A percentile compares a stretch with the other conserved stretches of the same genome.
These are phyloP conservation scores for Fusarium sp. DNA, from an alignment of 2,329 filamentous ascomycete genomes.

Conservation along the genomic window DNA sequence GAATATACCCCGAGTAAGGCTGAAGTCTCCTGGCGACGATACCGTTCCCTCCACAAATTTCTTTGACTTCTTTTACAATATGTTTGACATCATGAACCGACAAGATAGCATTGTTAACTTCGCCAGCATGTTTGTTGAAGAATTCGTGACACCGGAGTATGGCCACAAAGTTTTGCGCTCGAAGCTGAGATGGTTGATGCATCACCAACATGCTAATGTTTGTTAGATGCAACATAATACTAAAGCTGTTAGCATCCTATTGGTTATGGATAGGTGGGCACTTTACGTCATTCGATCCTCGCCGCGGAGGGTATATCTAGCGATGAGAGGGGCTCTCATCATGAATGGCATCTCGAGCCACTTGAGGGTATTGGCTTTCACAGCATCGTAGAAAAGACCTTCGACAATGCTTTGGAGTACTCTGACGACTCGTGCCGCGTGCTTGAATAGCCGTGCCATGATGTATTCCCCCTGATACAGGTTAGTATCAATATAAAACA, in stretches of 20 bases:
- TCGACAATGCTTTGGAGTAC: not conserved
- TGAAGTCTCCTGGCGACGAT: not conserved
- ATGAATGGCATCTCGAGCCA: not conserved
- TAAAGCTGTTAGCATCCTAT: not conserved
- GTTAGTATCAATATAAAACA: not conserved
- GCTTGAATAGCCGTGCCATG: not conserved
- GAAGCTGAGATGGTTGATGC: not conserved
- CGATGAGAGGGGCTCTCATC: not conserved
- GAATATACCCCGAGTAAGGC: not conserved
- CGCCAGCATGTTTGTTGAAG: not conserved
- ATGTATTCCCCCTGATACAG: not conserved
- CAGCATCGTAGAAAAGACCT: not conserved
- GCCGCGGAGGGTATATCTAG: too few species aligned
- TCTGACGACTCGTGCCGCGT: not conserved
- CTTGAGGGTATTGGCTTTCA: too few species aligned
- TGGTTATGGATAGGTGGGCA: too few species aligned
- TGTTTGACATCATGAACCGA: not conserved
- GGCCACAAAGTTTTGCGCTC: fast-evolving
- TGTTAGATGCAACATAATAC: fast-evolving
- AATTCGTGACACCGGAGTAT: not conserved
- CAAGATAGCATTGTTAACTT: not conserved
- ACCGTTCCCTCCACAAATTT: not conserved
- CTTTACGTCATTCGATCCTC: too few species aligned
- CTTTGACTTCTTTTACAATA: not conserved
- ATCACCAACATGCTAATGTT: not conserved